Percentiles rank a stretch among this genome's conserved stretches.
phyloP scores from a whole-genome alignment of 345 rosid species.

The Pistacia vera region DNA sequence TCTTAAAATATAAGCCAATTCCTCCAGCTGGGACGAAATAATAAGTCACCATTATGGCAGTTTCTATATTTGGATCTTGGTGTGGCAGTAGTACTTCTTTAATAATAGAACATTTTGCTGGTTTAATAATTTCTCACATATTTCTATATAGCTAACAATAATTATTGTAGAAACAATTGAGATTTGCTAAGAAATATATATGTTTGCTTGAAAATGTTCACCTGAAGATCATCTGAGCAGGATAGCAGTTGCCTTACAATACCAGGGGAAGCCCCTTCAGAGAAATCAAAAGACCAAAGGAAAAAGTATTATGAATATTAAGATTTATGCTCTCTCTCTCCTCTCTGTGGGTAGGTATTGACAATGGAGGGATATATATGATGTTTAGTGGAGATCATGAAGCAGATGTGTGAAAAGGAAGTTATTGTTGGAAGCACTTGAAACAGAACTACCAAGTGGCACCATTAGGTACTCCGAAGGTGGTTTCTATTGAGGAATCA shows the following conservation, averaged over 20 bases:
- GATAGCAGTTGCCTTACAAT: conserved; percentile 20
- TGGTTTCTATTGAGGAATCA: conserved; percentile 63
- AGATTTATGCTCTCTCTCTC: too few species aligned
- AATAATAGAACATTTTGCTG: too few species aligned
- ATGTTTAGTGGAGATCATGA: conserved; percentile 44
- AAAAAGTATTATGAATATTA: conserved; percentile 23
- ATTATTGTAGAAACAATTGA: too few species aligned
- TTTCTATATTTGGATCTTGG: too few species aligned
- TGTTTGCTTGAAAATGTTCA: neutral
- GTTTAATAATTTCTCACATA: too few species aligned
- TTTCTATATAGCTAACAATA: too few species aligned
- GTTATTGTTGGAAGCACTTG: conserved; percentile 55
- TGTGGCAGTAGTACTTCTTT: too few species aligned
- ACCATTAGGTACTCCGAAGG: conserved; percentile 71
- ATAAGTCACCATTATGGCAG: too few species aligned
- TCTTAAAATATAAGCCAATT: too few species aligned
- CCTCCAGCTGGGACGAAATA: too few species aligned
- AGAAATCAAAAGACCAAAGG: conserved; percentile 23
- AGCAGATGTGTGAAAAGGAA: conserved; percentile 55
- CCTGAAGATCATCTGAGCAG: conserved; percentile 17
- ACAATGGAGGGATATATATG: neutral
- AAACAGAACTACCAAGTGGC: conserved; percentile 52
- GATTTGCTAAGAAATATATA: too few species aligned
- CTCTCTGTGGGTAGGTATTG: neutral
- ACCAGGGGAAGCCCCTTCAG: conserved; percentile 24